Base-by-base conservation (phyloP, 352 stramenopile species). In the Pseudoperonospora humuli region DNA sequence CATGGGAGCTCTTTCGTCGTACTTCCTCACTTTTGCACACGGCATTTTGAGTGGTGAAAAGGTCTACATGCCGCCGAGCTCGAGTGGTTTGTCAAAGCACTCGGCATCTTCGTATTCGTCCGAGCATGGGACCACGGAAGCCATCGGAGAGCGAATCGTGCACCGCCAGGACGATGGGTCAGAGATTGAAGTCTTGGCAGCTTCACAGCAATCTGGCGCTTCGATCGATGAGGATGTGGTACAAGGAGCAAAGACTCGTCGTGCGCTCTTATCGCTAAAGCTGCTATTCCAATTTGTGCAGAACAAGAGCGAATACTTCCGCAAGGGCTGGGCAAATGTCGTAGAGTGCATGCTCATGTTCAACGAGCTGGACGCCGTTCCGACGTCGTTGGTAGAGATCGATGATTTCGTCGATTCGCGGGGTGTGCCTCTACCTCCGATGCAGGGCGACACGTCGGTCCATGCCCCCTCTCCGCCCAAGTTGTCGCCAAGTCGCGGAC, bases 281-380 rank as follows among this genome's bases (percentile, higher is more conserved):
- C 40, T 89, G 29, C 51, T 93, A 7, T 93, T 92, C 54, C 70
- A 86, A 48, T 88, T 93, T 57, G 79, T 90, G 3, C 74, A 86
- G 50, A 85, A 85, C 39, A 76, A 78, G 25, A 78, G 66, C 24
- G 82, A 86, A 47, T 78, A 62, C 28, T 84, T 93, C 43, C 67
- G 69, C 38, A 86, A 88, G 43, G 79, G 76, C 1, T 93, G 82
- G 82, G 64, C 70, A 9, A 86, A 70, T 20, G 75, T 93, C 4
- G 67, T 91, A 27, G 82, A 93, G 45, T 91, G 79, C 35, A 66
- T 92, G 45, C 63, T 93, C 20, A 86, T 92, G 73, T 92, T 93
- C 44, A 93, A 93, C 47, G 80, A 91, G 54, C 51, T 93, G 14
- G 82, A 93, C 38, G 78, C 84, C 0, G 69, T 89, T 17, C 81